Evolutionary conservation across 2,329 filamentous ascomycete genomes (phyloP).

Genomic region (Epichloe festucae): DNA sequence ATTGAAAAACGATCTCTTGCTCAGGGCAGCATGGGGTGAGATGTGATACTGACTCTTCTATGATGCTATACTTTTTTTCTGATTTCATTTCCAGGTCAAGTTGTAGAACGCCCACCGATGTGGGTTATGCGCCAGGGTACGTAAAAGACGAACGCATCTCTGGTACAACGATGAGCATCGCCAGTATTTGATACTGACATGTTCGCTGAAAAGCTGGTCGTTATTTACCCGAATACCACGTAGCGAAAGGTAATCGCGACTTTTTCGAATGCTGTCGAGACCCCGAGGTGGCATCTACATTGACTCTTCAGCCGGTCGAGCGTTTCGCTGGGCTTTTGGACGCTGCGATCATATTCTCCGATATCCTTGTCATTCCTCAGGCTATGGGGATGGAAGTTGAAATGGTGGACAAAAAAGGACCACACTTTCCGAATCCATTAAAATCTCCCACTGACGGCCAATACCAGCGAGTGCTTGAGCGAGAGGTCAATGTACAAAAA

Average conservation of each 20-base stretch:
- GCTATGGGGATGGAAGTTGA: constrained; percentile 98
- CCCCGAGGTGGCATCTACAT: constrained; percentile 81
- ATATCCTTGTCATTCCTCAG: constrained; percentile 95
- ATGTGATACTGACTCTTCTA: background rate
- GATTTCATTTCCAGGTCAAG: constrained; percentile 52
- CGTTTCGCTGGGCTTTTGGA: constrained; percentile 84
- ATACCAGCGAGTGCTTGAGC: constrained; percentile 63
- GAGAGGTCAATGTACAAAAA: constrained; percentile 68
- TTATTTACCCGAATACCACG: constrained; percentile 95
- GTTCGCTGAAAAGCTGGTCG: constrained; percentile 55
- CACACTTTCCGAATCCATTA: constrained; percentile 82
- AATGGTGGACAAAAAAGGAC: constrained; percentile 96
- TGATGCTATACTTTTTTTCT: background rate
- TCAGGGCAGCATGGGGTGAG: constrained; percentile 79
- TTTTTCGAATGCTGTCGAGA: constrained; percentile 99
- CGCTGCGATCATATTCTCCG: constrained; percentile 96
- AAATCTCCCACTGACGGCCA: constrained; percentile 68
- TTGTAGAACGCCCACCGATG: constrained; percentile 83
- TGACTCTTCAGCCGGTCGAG: constrained; percentile 91
- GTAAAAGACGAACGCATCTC: constrained; percentile 5
- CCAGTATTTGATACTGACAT: background rate
- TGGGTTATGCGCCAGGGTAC: constrained; percentile 99
- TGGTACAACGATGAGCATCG: background rate
- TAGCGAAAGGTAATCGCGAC: constrained; percentile 79
- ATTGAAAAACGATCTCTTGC: constrained; percentile 81